A percentile compares a stretch with the other conserved stretches of the same genome.
phyloP scores from a whole-genome alignment of 2,329 filamentous ascomycete species.

The Aspergillus viridinutans region DNA sequence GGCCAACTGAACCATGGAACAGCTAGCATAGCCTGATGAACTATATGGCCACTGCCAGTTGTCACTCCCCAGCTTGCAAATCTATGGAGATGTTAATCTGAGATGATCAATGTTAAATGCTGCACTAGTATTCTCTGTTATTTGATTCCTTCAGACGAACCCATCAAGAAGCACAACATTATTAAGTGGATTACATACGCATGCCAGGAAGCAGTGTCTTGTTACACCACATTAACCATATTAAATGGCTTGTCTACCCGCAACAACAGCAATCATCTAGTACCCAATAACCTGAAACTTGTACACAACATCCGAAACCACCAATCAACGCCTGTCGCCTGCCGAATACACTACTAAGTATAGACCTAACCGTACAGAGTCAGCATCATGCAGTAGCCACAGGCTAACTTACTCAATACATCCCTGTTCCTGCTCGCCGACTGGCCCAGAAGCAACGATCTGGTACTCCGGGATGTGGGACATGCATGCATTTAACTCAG shows the following conservation, averaged over 20 bases:
- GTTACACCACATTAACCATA: no score
- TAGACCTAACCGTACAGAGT: background rate
- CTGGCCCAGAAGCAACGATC: constrained; percentile 2
- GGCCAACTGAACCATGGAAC: constrained; percentile 14
- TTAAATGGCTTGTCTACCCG: no score
- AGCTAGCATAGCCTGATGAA: background rate
- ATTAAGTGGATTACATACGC: background rate
- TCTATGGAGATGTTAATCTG: background rate
- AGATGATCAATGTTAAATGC: no score
- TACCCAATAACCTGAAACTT: background rate
- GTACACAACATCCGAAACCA: background rate
- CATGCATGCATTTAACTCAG: background rate
- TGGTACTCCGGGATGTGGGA: constrained; percentile 8
- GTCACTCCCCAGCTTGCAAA: background rate
- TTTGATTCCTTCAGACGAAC: background rate
- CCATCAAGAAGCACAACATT: background rate
- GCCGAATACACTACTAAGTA: background rate
- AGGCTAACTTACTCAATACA: constrained; percentile 2
- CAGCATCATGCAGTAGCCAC: constrained; percentile 4
- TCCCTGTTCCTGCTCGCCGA: constrained; percentile 2
- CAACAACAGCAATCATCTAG: background rate
- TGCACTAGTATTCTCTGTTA: background rate
- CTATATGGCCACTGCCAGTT: background rate
- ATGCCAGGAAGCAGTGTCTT: background rate
- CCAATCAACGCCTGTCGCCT: background rate